phyloP scores from a whole-genome alignment of 148 eudicot species.

The Heliamphora exappendiculata region DNA sequence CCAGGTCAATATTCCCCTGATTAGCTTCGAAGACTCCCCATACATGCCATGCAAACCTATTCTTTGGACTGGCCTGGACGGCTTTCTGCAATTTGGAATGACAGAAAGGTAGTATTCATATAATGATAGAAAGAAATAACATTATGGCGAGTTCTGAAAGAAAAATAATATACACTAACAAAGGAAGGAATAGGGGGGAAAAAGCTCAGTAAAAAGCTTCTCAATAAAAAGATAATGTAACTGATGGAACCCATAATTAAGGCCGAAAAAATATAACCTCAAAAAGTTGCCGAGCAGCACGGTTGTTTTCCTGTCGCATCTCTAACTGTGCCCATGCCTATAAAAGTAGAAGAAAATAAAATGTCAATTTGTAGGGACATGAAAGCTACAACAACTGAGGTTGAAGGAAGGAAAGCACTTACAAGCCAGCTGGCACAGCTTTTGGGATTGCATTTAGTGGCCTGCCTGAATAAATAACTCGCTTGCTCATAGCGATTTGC shows the following conservation, averaged over 20 bases:
- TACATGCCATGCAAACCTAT: slow-evolving; percentile 98
- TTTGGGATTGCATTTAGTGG: slow-evolving; percentile 78
- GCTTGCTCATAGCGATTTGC: slow-evolving; percentile 86
- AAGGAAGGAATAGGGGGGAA: not conserved
- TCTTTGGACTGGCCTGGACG: slow-evolving; percentile 91
- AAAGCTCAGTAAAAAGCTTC: not conserved
- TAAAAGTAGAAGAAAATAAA: not conserved
- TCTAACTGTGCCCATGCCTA: slow-evolving; percentile 99
- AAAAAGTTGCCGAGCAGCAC: slow-evolving; percentile 64
- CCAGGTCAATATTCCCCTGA: slow-evolving; percentile 52
- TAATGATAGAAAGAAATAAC: not conserved
- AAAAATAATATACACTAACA: not conserved
- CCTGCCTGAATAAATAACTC: slow-evolving; percentile 78
- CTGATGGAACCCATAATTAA: slow-evolving; percentile 4
- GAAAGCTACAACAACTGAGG: not conserved
- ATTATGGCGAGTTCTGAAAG: not conserved
- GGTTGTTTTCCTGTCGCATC: slow-evolving; percentile 71
- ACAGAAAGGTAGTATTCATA: not conserved
- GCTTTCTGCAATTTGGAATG: slow-evolving; percentile 56
- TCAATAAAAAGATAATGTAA: not conserved
- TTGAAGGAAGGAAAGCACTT: slow-evolving; percentile 23
- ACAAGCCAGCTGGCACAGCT: slow-evolving; percentile 99
- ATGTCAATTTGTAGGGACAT: no score
- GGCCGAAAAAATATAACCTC: slow-evolving; percentile 42
- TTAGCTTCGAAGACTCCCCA: slow-evolving; percentile 93